Base-by-base conservation (phyloP, 805 yeast genomes). In the Metschnikowia koreensis region DNA sequence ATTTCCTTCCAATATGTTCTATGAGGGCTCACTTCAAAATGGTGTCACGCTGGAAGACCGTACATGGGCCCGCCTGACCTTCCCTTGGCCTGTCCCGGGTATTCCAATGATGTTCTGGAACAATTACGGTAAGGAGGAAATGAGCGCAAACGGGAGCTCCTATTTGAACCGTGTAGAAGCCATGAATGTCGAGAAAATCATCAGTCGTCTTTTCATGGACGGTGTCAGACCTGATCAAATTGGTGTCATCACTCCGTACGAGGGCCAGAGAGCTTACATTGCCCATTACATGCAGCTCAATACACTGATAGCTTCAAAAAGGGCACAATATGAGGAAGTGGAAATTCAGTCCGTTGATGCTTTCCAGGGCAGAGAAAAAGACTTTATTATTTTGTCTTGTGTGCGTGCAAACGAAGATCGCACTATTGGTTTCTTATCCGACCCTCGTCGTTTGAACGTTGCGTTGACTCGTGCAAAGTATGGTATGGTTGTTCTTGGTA, bases 101-200 rank as follows among this genome's bases (percentile, higher is more conserved):
- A 78, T 76, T 6, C 97, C 97, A n/a, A 89, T 90, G 96, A 87
- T 92, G 94, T 89, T 92, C 62, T 91, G 97, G 97, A 86, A 89
- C 0, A 85, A 85, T 58, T 83, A 83, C 64, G 97, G 97, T 38
- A 83, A 86, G 58, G 97, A 92, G 72, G 97, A 92, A 68, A 81
- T 92, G 47, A 83, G 94, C 26, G 81, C 84, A 0, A 79, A 83
- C 56, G 97, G 97, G 52, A 84, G 86, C 6, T 87, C 96, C 8
- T 91, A 76, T 62, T 74, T 92, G 60, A 92, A 92, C 68, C 76
- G 97, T 57, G 84, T 88, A 36, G 97, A 92, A 69, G 97, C 97
- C 0, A 83, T 87, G 84, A 88, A 86, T 61, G 87, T 90, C 62
- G 97, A 89, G 65, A 83, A 86, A 64, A 75, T 87, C 29, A 83